Evolutionary conservation across 2,329 filamentous ascomycete genomes (phyloP).

Genomic region (Phaeoacremonium minimum): DNA sequence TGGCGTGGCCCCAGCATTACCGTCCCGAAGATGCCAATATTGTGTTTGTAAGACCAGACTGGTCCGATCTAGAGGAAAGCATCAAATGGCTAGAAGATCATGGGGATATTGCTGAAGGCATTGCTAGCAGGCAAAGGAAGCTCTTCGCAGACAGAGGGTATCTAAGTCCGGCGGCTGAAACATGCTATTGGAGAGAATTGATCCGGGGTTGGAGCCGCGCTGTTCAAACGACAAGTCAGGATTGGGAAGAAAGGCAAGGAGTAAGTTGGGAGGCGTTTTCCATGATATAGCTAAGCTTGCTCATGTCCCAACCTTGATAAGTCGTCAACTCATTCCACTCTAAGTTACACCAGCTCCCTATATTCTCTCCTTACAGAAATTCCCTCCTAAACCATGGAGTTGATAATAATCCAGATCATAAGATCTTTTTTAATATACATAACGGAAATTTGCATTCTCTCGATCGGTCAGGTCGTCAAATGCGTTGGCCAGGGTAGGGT

Average conservation of each 20-base stretch:
- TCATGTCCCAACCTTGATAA: too few relatives aligned
- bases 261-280: constrained; percentile 37
- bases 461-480: constrained; percentile 61
- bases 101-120: constrained; percentile 36
- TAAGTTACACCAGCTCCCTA: too few relatives aligned
- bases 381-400: too few relatives aligned
- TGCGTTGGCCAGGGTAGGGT: constrained; percentile 42
- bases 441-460: constrained; percentile 58
- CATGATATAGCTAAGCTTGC: too few relatives aligned
- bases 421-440: constrained; percentile 41
- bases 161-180: constrained; percentile 42
- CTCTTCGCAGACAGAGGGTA: constrained; percentile 37
- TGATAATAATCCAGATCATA: too few relatives aligned
- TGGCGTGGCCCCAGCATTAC: constrained; percentile 34
- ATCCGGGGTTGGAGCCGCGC: constrained; percentile 42
- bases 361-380: too few relatives aligned
- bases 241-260: constrained; percentile 24
- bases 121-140: constrained; percentile 40
- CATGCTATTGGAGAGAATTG: constrained; percentile 48
- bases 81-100: constrained; percentile 41
- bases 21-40: constrained; percentile 34
- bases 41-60: constrained; percentile 46
- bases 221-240: constrained; percentile 26
- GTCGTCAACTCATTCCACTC: too few relatives aligned
- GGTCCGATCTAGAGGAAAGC: constrained; percentile 43